Percentiles rank a stretch among this genome's conserved stretches.
phyloP scores from a whole-genome alignment of 202 grass and related monocot genomes.

The Carex arenaria region DNA sequence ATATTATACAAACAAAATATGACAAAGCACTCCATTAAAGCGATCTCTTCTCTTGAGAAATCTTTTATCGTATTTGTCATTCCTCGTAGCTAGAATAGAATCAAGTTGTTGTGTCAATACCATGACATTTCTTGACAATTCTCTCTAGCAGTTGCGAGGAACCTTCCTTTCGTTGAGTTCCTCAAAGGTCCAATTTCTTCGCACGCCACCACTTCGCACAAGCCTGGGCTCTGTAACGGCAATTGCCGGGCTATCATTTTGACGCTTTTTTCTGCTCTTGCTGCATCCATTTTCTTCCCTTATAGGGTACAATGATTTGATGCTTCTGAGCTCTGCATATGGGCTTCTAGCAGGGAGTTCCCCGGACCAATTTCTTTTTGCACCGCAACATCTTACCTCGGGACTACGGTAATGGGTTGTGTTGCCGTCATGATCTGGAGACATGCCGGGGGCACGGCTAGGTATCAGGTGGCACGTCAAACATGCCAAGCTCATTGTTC shows the following conservation, averaged over 20 bases:
- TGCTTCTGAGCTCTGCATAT: not conserved
- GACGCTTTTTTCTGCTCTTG: not conserved
- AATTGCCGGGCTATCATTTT: slow-evolving; percentile 6
- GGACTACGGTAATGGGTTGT: not conserved
- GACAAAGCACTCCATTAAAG: not conserved
- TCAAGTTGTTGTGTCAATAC: not conserved
- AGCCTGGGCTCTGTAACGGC: slow-evolving; percentile 28
- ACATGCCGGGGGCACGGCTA: not conserved
- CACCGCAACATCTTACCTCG: not conserved
- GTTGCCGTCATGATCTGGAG: not conserved
- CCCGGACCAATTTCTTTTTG: slow-evolving; percentile 14
- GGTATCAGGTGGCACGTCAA: slow-evolving; percentile 10
- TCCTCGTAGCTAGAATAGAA: not conserved
- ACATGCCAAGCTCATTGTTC: slow-evolving; percentile 25
- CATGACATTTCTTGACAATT: not conserved
- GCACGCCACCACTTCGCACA: slow-evolving; percentile 43
- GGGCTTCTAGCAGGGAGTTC: not conserved
- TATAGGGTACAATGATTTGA: not conserved
- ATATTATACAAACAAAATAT: not conserved
- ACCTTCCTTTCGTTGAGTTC: slow-evolving; percentile 23
- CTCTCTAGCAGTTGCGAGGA: not conserved
- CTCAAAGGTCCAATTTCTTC: slow-evolving; percentile 85
- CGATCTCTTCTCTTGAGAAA: not conserved
- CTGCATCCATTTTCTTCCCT: not conserved
- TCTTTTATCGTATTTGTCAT: not conserved